Percentiles rank a stretch among this genome's conserved stretches.
Evolutionary conservation across 441 rosid species (phyloP).

Genomic region (Populus hybrid): DNA sequence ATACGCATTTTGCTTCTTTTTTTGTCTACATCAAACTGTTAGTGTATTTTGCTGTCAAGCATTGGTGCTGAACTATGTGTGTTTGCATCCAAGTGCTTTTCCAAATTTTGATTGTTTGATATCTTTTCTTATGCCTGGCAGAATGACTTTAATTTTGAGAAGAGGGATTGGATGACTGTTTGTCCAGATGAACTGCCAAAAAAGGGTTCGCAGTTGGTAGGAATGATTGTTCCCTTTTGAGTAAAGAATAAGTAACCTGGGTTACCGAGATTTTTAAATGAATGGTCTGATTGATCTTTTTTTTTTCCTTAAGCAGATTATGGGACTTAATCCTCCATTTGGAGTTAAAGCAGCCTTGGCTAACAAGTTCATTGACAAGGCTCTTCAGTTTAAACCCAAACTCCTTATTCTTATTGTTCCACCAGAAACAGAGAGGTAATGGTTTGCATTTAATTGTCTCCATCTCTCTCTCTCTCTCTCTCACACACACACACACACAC

Average conservation of each 20-base stretch:
- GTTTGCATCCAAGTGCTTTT: not conserved
- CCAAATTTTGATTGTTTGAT: constrained; percentile 10
- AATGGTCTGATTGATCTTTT: not conserved
- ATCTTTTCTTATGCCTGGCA: constrained; percentile 26
- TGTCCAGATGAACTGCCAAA: constrained; percentile 52
- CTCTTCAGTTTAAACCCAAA: constrained; percentile 87
- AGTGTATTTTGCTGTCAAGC: not conserved
- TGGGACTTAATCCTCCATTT: constrained; percentile 98
- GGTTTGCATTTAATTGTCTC: constrained; percentile 1
- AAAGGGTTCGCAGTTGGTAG: constrained; percentile 71
- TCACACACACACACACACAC: no score
- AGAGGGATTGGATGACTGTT: constrained; percentile 80
- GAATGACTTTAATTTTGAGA: constrained; percentile 77
- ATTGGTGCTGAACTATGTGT: not conserved
- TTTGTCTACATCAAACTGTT: not conserved
- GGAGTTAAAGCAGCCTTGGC: constrained; percentile 77
- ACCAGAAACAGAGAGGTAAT: constrained; percentile 72
- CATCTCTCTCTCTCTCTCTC: constrained; percentile 21
- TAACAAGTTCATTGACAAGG: constrained; percentile 71
- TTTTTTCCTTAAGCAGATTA: constrained; percentile 47
- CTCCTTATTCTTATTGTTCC: constrained; percentile 89
- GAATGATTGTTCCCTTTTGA: constrained; percentile 15
- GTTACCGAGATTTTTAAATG: constrained; percentile 4
- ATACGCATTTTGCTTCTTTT: not conserved
- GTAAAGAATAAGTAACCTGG: not conserved